phyloP scores from a whole-genome alignment of 805 yeast genomes.

The Nakazawaea laoshanensis region DNA sequence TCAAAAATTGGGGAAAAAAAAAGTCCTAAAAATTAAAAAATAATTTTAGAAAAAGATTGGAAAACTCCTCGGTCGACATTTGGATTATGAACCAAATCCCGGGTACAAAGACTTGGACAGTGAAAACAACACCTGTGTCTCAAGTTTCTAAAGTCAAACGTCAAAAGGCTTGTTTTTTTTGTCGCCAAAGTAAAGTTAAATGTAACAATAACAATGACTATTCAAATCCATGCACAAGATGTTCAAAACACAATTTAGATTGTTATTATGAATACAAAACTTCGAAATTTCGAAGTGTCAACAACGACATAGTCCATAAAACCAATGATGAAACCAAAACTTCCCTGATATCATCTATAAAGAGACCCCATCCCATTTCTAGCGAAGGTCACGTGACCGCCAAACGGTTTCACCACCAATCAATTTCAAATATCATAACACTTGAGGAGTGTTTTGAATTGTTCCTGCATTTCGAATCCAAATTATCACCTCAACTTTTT shows the following conservation, averaged over 20 bases:
- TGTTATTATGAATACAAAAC: constrained; percentile 52
- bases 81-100: no score
- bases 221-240: constrained; percentile 47
- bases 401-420: not conserved
- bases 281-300: constrained; percentile 24
- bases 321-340: not conserved
- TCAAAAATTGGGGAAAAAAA: not conserved
- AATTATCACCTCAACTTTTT: constrained; percentile 56
- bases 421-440: not conserved
- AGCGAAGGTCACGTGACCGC: not conserved
- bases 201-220: constrained; percentile 39
- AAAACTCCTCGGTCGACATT: no score
- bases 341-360: not conserved
- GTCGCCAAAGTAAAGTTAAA: constrained; percentile 55
- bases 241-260: constrained; percentile 39
- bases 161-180: constrained; percentile 52
- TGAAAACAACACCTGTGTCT: no score
- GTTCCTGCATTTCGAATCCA: constrained; percentile 41
- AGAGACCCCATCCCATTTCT: not conserved
- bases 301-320: constrained; percentile 1
- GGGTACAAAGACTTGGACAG: no score
- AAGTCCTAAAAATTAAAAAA: no score
- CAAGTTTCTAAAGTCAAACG: constrained; percentile 14
- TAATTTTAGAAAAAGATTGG: no score
- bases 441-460: constrained; percentile 21